Base-by-base conservation (phyloP, 805 yeast species). In the Kregervanrija pseudodelftensis region DNA sequence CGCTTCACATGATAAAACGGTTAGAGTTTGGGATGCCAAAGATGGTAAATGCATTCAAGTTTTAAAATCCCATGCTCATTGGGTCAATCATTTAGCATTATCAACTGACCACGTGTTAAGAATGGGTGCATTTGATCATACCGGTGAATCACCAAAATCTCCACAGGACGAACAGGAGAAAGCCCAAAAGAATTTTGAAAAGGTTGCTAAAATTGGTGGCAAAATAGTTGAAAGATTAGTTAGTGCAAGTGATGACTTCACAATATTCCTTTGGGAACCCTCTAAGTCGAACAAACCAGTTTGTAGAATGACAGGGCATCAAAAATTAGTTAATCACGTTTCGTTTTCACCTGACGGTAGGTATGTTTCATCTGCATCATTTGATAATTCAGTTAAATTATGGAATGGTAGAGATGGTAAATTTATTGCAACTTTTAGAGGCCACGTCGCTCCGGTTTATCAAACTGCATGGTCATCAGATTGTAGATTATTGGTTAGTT, bases 401-500 rank as follows among this genome's bases (percentile, higher is more conserved):
- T 93, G 99, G 99, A 96, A 91, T 60, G 98, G 97, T 11, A 68
- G 85, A 52, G 84, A 85, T 47, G 99, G 99, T 34, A 85, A 84
- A 48, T 93, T 90, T 52, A 65, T 93, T 30, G 79, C 95, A 5
- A 88, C 98, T 0, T 79, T 93, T 57, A 72, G 99, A 52, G 99
- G 99, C 1, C 99, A 93, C 62, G 99, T 93, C 47, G 96, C 97
- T 0, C 88, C 98, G 3, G 99, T 93, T 0, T 93, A 93, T 63
- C 97, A 91, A 66, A 88, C 95, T 4, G 87, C 98, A 0, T 93
- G 99, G 99, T 88, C 96, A 3, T 82, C 96, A 1, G 99, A 93
- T 59, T 85, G 91, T 63, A 72, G 99, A 54, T 68, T 91, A 33
- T 69, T 93, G 45, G 99, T 89, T 9, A 85, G 95, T 58, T 85